Evolutionary conservation across 202 grass and related monocot species (phyloP), one percentile per base, ranked within the genome.

Genomic region (Eragrostis tef): DNA sequence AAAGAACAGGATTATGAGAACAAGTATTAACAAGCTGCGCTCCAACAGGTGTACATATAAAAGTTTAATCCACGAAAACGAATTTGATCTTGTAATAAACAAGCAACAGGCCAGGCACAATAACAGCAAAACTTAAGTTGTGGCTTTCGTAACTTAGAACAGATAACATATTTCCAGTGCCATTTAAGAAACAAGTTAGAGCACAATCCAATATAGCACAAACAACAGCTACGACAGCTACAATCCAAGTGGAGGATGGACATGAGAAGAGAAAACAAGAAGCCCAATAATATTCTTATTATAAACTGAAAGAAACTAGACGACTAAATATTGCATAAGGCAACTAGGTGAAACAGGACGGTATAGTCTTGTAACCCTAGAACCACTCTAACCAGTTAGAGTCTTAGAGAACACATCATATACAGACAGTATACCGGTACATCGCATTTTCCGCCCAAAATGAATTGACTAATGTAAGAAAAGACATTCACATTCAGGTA

Each of bases 401-500:
- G n/a, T n/a, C n/a, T 80, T 46, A 62, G 45, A 12, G 62, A 62
- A 42, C 15, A 50, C 54, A 26, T 21, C 56, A 74, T 43, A 82
- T 25, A 73, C 20, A 25, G 36, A 66, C 0, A 56, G 46, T 19
- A 74, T 14, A 29, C 4, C 8, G 6, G 14, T 46, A 6, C 41
- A 46, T 31, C 29, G 20, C 62, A 61, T 51, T 68, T 36, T 1
- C 29, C 52, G 7, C 31, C 24, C 47, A 52, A 70, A 63, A n/a
- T 9, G 52, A 75, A 59, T 29, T 21, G 1, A 43, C 10, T 16
- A 24, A 64, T 31, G 19, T 29, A 79, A 52, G 49, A 29, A 72
- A 11, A 49, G 24, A 51, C 24, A 52, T 58, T 9, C 43, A 70
- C 41, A 79, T 13, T 22, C 21, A 63, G 22, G 7, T 13, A 34